Conservation (phyloP, 1,284 basidiomycete genomes). For the Spongiforma sp. region DNA sequence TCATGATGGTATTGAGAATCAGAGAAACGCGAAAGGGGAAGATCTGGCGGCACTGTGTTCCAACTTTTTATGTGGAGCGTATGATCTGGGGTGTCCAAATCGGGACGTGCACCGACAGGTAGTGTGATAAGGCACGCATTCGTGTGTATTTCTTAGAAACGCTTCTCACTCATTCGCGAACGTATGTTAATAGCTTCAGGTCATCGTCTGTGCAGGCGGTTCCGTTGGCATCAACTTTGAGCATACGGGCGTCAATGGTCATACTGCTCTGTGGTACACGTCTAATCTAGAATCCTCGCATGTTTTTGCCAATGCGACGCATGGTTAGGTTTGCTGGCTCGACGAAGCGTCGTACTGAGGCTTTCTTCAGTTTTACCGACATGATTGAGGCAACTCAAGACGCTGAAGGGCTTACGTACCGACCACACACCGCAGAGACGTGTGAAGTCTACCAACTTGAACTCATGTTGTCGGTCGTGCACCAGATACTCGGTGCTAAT, state of each 20-base stretch:
- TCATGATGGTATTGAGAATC: slow-evolving; percentile 20
- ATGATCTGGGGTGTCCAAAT: slow-evolving; percentile 89
- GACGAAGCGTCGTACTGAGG: too few species aligned
- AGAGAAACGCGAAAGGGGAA: slow-evolving; percentile 31
- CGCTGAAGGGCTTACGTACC: too few species aligned
- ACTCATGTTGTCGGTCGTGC: too few species aligned
- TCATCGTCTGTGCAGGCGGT: slow-evolving; percentile 92
- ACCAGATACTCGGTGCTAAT: too few species aligned
- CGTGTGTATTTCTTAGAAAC: not conserved
- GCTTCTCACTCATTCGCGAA: too few species aligned
- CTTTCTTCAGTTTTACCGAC: too few species aligned
- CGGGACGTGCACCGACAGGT: slow-evolving; percentile 96
- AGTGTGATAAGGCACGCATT: slow-evolving; percentile 78
- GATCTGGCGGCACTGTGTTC: slow-evolving; percentile 83
- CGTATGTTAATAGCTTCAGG: slow-evolving; percentile 76
- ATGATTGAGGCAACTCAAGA: too few species aligned
- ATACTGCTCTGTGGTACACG: slow-evolving; percentile 82
- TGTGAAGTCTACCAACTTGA: too few species aligned
- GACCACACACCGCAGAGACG: too few species aligned
- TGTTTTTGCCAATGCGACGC: too few species aligned
- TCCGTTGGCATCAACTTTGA: slow-evolving; percentile 98
- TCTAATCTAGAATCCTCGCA: too few species aligned
- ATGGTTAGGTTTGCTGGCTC: too few species aligned
- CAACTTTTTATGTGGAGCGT: slow-evolving; percentile 96
- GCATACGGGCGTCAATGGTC: slow-evolving; percentile 96